phyloP scores from a whole-genome alignment of 306 rosid species.

The Acacia melanoxylon region DNA sequence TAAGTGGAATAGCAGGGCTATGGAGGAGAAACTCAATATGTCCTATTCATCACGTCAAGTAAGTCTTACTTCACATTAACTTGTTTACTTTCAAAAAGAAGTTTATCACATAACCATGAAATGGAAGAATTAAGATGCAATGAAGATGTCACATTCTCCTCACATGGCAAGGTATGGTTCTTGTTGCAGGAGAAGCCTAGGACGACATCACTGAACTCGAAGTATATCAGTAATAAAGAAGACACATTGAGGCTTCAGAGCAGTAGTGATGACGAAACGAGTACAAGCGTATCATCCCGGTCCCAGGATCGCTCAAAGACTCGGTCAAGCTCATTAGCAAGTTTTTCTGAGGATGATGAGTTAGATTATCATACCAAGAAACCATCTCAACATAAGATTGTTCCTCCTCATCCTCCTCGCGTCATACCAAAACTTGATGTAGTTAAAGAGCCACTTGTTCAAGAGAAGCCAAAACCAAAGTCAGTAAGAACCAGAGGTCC shows the following conservation, averaged over 20 bases:
- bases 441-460: slow-evolving; percentile 25
- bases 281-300: slow-evolving; percentile 44
- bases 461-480: slow-evolving; percentile 52
- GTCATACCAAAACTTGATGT: slow-evolving; percentile 38
- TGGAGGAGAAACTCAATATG: slow-evolving; percentile 55
- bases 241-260: slow-evolving; percentile 38
- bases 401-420: slow-evolving; percentile 56
- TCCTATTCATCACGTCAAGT: slow-evolving; percentile 40
- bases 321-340: slow-evolving; percentile 52
- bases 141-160: background rate
- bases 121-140: background rate
- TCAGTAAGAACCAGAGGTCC: slow-evolving; percentile 60
- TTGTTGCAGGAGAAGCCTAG: slow-evolving; percentile 41
- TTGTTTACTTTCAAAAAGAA: background rate
- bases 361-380: slow-evolving; percentile 41
- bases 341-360: slow-evolving; percentile 57
- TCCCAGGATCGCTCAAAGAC: slow-evolving; percentile 43
- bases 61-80: slow-evolving; percentile 16
- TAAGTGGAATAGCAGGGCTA: slow-evolving; percentile 65
- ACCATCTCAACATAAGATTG: slow-evolving; percentile 33
- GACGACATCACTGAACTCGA: background rate
- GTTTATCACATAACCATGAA: background rate
- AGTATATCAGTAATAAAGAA: background rate
- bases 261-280: slow-evolving; percentile 58
- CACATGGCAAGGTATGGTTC: slow-evolving; percentile 10